Conservation (phyloP, 257 asterid genomes). For the Solanum virginianum region DNA sequence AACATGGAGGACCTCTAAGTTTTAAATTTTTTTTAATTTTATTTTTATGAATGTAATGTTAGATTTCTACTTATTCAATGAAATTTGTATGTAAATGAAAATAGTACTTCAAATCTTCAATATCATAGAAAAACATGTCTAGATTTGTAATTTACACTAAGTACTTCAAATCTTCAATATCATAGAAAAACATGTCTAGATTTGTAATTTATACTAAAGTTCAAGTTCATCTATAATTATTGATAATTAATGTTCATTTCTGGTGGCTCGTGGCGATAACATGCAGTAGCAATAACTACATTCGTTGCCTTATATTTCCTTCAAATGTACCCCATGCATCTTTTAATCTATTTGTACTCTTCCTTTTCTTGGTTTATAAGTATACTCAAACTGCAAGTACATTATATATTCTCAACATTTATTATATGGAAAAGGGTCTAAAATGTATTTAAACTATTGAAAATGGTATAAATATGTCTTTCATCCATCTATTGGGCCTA, state of each 20-base stretch:
- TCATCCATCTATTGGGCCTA: too few relatives aligned
- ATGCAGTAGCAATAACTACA: neutral
- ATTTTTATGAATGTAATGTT: too few relatives aligned
- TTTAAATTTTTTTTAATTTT: neutral
- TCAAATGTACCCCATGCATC: neutral
- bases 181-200: neutral
- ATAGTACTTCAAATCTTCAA: neutral
- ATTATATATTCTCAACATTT: too few relatives aligned
- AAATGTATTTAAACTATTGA: too few relatives aligned
- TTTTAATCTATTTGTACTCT: neutral
- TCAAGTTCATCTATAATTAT: neutral
- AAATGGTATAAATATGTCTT: too few relatives aligned
- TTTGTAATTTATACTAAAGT: too few relatives aligned
- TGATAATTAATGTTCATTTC: neutral
- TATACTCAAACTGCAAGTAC: too few relatives aligned
- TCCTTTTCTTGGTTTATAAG: neutral
- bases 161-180: neutral
- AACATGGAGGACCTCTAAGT: neutral
- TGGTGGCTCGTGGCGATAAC: neutral
- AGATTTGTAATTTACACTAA: too few relatives aligned
- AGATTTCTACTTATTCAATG: neutral
- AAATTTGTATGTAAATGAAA: neutral
- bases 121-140: neutral
- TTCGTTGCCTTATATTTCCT: neutral
- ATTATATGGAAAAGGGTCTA: too few relatives aligned